Base-by-base conservation (phyloP, 257 asterid species). In the Misopates orontium region DNA sequence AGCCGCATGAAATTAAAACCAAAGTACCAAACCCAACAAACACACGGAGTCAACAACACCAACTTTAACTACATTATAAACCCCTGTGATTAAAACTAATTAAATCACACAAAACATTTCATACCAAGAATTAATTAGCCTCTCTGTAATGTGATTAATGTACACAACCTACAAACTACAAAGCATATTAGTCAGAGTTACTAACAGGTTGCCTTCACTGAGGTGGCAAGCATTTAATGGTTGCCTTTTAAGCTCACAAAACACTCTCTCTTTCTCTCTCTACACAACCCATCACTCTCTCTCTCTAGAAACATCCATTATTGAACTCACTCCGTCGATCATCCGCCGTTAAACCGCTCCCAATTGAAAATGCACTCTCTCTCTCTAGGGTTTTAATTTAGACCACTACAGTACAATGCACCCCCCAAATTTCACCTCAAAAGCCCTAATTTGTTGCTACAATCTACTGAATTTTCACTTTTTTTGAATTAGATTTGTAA, bases 161-260 rank as follows among this genome's bases (percentile, higher is more conserved):
- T 28, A 28, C 36, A 2, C 4, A 28, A 28, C 36, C 3, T 2
- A 3, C 7, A 28, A 4, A 36, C 42, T 36, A 9, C 42, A 5
- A 36, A 36, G 42, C 42, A 36, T 36, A 36, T 36, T 36, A 36
- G 42, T 36, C 42, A 75, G 32, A 66, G 45, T n/a, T n/a, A 62
- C 23, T 58, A 59, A 73, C 74, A 71, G 75, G 83, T 58, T 73
- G 64, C 73, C 73, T 64, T 61, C 23, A 41, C 25, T 69, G 71
- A 73, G 72, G 75, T 77, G 80, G 82, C 82, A 60, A 60, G 79
- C 75, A 75, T 71, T 80, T 71, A 77, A 77, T 68, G 83, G 78
- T 69, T 65, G 44, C 68, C 42, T 66, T 60, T 18, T 64, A 76
- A 51, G 71, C 66, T 54, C 70, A 60, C 66, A 73, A 3, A 3